These are phyloP conservation scores for Hypoxylon lienhwacheense DNA, from an alignment of 495 filamentous ascomycete species.

Conservation along the genomic window DNA sequence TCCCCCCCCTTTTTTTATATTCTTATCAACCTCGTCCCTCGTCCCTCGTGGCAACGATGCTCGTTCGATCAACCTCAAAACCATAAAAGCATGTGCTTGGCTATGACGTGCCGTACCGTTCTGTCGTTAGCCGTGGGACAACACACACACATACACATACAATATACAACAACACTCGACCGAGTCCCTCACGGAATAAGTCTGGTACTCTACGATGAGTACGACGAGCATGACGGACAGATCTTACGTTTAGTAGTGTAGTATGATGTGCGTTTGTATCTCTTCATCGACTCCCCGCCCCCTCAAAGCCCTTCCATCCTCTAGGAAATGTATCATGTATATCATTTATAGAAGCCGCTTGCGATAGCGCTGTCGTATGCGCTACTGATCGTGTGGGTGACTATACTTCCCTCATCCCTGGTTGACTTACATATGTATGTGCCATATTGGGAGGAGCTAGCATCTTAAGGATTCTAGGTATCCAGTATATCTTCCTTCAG, in stretches of 20 bases:
- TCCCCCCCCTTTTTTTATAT: too few species aligned
- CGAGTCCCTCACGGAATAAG: conserved; percentile 9
- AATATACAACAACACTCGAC: conserved; percentile 11
- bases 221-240: too few species aligned
- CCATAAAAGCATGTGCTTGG: conserved; percentile 7
- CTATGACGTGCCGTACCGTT: conserved; percentile 13
- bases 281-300: conserved; percentile 12
- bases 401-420: conserved; percentile 18
- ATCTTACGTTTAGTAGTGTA: conserved; percentile 23
- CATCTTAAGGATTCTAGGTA: conserved; percentile 5
- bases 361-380: conserved; percentile 8
- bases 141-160: too few species aligned
- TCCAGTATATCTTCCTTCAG: conserved; percentile 18
- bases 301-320: conserved; percentile 4
- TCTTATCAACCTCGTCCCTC: conserved; percentile 23
- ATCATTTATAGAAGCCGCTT: conserved; percentile 25
- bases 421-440: too few species aligned
- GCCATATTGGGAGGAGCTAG: too few species aligned
- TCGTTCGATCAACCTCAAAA: conserved; percentile 8
- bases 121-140: conserved; percentile 19
- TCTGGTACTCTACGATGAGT: conserved; percentile 4
- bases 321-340: too few species aligned
- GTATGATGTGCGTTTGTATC: conserved; percentile 28
- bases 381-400: conserved; percentile 9
- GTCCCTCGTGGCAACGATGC: conserved; percentile 21